A percentile compares a stretch with the other conserved stretches of the same genome.
Evolutionary conservation across 495 filamentous ascomycete species (phyloP).

Genomic region (Aspergillus ellipticus): DNA sequence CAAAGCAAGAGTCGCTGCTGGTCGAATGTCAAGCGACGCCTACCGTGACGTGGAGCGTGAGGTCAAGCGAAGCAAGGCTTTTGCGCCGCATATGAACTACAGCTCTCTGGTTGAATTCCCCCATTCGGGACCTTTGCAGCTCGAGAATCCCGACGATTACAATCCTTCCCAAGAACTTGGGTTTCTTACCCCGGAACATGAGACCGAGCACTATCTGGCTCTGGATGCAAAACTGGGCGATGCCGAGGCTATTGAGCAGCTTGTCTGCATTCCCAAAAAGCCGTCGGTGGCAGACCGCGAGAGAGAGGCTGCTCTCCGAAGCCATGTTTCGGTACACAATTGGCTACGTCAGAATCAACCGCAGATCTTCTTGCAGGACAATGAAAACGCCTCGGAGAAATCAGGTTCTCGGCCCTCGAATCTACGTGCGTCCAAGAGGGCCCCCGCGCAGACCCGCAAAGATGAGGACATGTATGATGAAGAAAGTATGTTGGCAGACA

Average conservation of each 20-base stretch:
- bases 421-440: conserved; percentile 36
- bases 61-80: conserved; percentile 37
- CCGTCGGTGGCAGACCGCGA: conserved; percentile 46
- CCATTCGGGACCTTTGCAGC: conserved; percentile 22
- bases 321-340: conserved; percentile 83
- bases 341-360: conserved; percentile 85
- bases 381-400: conserved; percentile 62
- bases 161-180: conserved; percentile 32
- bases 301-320: conserved; percentile 62
- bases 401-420: conserved; percentile 44
- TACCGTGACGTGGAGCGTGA: conserved; percentile 39
- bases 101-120: conserved; percentile 28
- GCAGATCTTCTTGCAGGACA: conserved; percentile 78
- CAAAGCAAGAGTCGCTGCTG: conserved; percentile 37
- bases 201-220: conserved; percentile 73
- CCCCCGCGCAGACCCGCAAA: conserved; percentile 38
- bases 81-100: conserved; percentile 36
- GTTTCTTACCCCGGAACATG: conserved; percentile 71
- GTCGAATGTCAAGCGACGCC: conserved; percentile 34
- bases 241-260: conserved; percentile 35
- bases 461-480: conserved; percentile 53
- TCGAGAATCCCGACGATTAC: conserved; percentile 15
- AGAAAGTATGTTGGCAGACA: conserved; percentile 43
- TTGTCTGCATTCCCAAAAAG: conserved; percentile 35
- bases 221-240: conserved; percentile 64